Conservation (phyloP, 495 filamentous ascomycete genomes). For the Lasiosphaeriaceae sp. region DNA sequence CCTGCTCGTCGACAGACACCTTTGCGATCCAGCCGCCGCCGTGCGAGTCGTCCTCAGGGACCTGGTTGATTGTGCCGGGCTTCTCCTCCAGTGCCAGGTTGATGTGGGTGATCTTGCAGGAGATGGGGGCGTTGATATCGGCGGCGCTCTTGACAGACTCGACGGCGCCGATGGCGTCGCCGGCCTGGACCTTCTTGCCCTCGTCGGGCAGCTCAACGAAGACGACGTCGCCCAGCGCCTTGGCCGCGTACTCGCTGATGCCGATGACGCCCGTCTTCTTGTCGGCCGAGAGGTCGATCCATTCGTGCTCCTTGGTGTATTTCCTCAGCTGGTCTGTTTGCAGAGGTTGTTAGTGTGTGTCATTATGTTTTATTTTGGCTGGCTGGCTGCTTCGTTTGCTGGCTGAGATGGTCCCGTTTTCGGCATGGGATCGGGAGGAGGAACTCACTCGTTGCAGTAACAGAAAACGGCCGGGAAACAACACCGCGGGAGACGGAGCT, state of each 20-base stretch:
- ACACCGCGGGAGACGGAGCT: constrained; percentile 25
- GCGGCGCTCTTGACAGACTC: constrained; percentile 97
- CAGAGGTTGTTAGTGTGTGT: constrained; percentile 2
- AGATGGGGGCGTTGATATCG: constrained; percentile 87
- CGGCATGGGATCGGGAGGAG: neutral
- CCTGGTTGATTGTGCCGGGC: constrained; percentile 80
- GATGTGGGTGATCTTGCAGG: constrained; percentile 65
- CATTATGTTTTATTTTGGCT: neutral
- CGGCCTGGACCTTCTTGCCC: constrained; percentile 58
- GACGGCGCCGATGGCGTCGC: constrained; percentile 85
- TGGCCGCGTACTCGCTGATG: constrained; percentile 85
- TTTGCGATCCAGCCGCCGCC: constrained; percentile 90
- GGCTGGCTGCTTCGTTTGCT: constrained; percentile 3
- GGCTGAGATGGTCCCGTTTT: neutral
- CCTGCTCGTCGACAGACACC: constrained; percentile 65
- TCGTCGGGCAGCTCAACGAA: constrained; percentile 84
- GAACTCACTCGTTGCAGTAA: constrained; percentile 40
- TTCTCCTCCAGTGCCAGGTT: constrained; percentile 76
- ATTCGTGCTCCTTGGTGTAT: constrained; percentile 97
- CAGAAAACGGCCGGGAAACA: constrained; percentile 40
- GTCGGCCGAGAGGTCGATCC: constrained; percentile 81
- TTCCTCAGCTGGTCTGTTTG: constrained; percentile 61
- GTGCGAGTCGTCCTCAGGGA: constrained; percentile 64
- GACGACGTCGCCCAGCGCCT: constrained; percentile 90
- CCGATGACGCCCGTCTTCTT: constrained; percentile 70